Evolutionary conservation across 2,329 filamentous ascomycete genomes (phyloP).

Genomic region (Conoideocrella luteorostrata): DNA sequence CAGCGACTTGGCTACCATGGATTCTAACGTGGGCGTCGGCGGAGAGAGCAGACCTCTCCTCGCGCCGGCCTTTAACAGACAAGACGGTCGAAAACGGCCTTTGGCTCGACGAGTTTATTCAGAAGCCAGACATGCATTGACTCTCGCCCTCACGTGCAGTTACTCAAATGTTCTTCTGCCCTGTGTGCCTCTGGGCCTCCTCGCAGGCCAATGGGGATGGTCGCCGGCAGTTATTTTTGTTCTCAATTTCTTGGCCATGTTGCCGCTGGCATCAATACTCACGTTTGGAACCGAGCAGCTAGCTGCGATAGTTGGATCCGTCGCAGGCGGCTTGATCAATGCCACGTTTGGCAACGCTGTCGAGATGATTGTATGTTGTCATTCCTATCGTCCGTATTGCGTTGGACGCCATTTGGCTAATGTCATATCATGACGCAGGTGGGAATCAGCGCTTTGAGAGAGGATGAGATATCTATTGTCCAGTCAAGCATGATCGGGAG

Average conservation of each 20-base stretch:
- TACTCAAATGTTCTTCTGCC: constrained; percentile 49
- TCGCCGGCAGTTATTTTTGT: constrained; percentile 41
- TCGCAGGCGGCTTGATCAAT: constrained; percentile 56
- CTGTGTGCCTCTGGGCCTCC: constrained; percentile 59
- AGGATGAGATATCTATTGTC: constrained; percentile 10
- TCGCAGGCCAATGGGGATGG: constrained; percentile 45
- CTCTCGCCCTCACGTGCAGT: constrained; percentile 11
- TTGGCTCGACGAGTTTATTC: neutral
- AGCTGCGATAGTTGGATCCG: constrained; percentile 53
- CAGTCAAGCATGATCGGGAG: constrained; percentile 15
- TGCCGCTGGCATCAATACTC: constrained; percentile 54
- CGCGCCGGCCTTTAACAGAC: neutral
- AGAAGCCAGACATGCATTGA: constrained; percentile 8
- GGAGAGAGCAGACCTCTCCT: neutral
- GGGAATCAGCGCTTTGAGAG: constrained; percentile 8
- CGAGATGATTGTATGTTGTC: constrained; percentile 47
- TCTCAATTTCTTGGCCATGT: constrained; percentile 59
- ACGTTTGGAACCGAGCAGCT: constrained; percentile 61
- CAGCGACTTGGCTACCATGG: too few species aligned
- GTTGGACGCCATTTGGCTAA: neutral
- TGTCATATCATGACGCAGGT: neutral
- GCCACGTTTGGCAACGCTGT: constrained; percentile 62
- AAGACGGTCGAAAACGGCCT: neutral
- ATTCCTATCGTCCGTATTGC: neutral
- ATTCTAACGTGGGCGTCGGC: neutral